phyloP scores from a whole-genome alignment of 2,329 filamentous ascomycete species.

The Colletotrichum cordylinicola region DNA sequence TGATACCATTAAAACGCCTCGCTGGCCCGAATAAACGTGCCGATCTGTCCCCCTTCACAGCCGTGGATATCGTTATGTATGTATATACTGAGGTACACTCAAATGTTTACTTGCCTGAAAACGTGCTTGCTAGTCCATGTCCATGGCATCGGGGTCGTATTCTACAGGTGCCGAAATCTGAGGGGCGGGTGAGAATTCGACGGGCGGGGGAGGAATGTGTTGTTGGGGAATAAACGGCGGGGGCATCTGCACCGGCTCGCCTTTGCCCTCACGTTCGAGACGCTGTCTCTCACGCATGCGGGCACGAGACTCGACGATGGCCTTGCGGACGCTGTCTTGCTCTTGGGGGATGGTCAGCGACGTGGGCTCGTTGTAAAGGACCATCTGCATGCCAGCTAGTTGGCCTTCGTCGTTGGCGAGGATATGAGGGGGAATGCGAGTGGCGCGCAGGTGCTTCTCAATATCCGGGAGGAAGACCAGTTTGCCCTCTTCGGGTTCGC shows the following conservation, averaged over 20 bases:
- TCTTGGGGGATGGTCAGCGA: slow-evolving; percentile 79
- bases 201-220: background rate
- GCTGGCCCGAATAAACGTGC: background rate
- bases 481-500: slow-evolving; percentile 62
- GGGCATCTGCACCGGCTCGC: slow-evolving; percentile 21
- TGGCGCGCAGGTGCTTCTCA: slow-evolving; percentile 76
- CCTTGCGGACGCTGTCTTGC: slow-evolving; percentile 79
- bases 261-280: slow-evolving; percentile 21
- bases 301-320: slow-evolving; percentile 80
- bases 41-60: background rate
- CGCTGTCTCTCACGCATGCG: slow-evolving; percentile 67
- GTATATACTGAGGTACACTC: background rate
- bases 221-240: slow-evolving; percentile 10
- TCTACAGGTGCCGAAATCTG: background rate
- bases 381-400: slow-evolving; percentile 71
- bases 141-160: slow-evolving; percentile 70
- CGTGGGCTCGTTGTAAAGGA: slow-evolving; percentile 82
- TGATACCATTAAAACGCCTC: slow-evolving; percentile 14
- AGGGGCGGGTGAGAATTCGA: slow-evolving; percentile 7
- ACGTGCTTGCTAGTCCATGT: slow-evolving; percentile 56
- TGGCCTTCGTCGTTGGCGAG: slow-evolving; percentile 62
- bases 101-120: background rate
- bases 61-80: background rate
- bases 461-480: slow-evolving; percentile 87
- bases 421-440: slow-evolving; percentile 72